Evolutionary conservation across 192 early-diverging fungal species (phyloP), one percentile per base, ranked within the genome.

Genomic region (Coemansia sp.): DNA sequence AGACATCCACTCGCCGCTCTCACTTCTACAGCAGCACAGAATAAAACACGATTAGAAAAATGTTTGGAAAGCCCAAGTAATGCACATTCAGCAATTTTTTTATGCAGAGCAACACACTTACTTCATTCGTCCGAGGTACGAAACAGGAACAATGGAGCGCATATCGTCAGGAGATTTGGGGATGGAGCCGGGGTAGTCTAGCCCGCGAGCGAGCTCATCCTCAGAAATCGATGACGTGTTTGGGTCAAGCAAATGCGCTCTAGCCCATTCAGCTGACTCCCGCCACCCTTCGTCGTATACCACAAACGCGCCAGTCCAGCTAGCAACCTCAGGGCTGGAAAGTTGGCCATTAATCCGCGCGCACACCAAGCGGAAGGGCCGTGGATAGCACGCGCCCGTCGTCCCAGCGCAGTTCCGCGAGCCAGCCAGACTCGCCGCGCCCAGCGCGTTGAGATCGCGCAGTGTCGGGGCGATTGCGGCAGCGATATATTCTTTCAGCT

Each of bases 1-100:
- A 11, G 58, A 67, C 65, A 75, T 56, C 72, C 72, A 75, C 55
- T 77, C 73, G 56, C 73, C 73, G 16, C 67, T 70, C 52, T 77
- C 73, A 42, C 60, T 63, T 38, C 35, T 38, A 38, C 43, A 65
- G 64, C 64, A 31, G 38, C 10, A 14, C 24, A 32, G 5, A 4
- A 16, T 40, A 48, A 65, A 53, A 35, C 35, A 35, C 14, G 8
- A 38, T 38, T 10, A 2, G 12, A 4, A 16, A 38, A 38, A 12
- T 12, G 11, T 38, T 38, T 38, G 16, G 35, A 4, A 38, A 38
- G 35, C 12, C 35, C n/a, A n/a, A n/a, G n/a, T n/a, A n/a, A n/a
- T n/a, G n/a, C n/a, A n/a, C n/a, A n/a, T n/a, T n/a, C n/a, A n/a
- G n/a, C n/a, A n/a, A n/a, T n/a, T n/a, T n/a, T n/a, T n/a, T n/a